Evolutionary conservation across 2,329 filamentous ascomycete species (phyloP), one percentile per base, ranked within the genome.

Genomic region (Hypoxylon sp.): DNA sequence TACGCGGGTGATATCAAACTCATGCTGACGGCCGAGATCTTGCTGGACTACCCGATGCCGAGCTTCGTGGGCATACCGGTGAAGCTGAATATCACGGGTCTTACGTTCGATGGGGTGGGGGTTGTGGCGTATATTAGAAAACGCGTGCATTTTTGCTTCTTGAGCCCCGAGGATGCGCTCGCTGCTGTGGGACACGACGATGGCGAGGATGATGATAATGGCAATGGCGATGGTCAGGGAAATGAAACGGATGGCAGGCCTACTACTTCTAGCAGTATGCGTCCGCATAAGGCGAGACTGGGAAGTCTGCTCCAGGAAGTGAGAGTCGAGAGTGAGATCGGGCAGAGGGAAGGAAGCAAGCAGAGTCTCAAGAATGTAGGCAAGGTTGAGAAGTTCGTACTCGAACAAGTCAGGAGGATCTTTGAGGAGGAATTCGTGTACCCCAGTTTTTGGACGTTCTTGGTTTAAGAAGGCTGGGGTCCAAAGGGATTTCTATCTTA

Each of bases 371-470:
- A 98, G 85, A 99, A 99, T 79, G 95, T 99, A 54, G 95, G 96
- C 66, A 99, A 99, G 85, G 96, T 99, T 64, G 96, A 99, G 83
- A 92, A 94, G 75, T 99, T 99, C 79, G 94, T 99, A 63, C 85
- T 99, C 66, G 95, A 98, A 79, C 95, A 98, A 81, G 96, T 99
- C 69, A 90, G 95, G 78, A 89, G 94, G 77, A 98, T 99, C 74
- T 98, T 99, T 77, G 96, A 99, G 81, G 96, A 98, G 78, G 96
- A 99, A 80, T 96, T 98, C 82, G 94, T 98, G 69, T 98, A 97
- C 82, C 96, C 96, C 48, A 98, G 94, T 80, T 98, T 97, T 81
- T 98, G 95, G 94, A 98, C 95, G 0, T 98, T 98, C 80, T 83
- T 99, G 75, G 91, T 98, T 48, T 97, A 81, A 74, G 35, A 5